Base-by-base conservation (phyloP, 1,284 basidiomycete species). In the Fereydounia khargensis region DNA sequence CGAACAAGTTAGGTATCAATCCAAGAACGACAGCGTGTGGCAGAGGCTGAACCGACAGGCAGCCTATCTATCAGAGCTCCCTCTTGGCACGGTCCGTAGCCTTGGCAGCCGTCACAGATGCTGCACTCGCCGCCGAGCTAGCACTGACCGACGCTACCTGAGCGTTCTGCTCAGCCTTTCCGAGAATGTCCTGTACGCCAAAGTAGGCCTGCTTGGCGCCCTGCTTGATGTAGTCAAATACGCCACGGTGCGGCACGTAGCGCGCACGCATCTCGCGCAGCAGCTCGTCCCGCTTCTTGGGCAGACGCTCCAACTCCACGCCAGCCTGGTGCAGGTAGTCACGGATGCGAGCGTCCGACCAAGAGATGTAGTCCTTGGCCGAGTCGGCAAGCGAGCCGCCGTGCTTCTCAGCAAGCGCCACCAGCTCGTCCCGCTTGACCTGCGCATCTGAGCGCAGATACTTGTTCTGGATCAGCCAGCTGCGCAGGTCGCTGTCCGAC, bases 231-330 rank as follows among this genome's bases (percentile, higher is more conserved):
- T 58, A 56, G 35, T 44, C 51, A 18, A 70, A 53, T 25, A 68
- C 47, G 39, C 65, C 56, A 25, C 50, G 45, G 43, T 70, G 57
- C 17, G 68, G 64, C 18, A 48, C 50, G 60, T 68, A 73, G 22
- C 70, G 55, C 2, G 70, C 70, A 11, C 73, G 55, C 56, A 70
- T 68, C 54, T 67, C 60, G 35, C 71, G 59, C 49, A 74, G 40
- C 39, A 75, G 54, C 47, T 68, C 48, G 27, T 69, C 52, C 19
- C 73, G 55, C 51, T 65, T 64, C 50, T 53, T 57, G 34, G 66
- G 69, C 22, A 67, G 43, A 32, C 62, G 25, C 31, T 63, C 56
- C 6, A 61, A 27, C n/a, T 42, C 41, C 35, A 74, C 50, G 28
- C 71, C 73, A 24, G 47, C 52, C 38, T 51, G 42, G 14, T 54